These are phyloP conservation scores for Cunninghamia lanceolata DNA, from an alignment of 75 land plant genomes.

Conservation along the genomic window DNA sequence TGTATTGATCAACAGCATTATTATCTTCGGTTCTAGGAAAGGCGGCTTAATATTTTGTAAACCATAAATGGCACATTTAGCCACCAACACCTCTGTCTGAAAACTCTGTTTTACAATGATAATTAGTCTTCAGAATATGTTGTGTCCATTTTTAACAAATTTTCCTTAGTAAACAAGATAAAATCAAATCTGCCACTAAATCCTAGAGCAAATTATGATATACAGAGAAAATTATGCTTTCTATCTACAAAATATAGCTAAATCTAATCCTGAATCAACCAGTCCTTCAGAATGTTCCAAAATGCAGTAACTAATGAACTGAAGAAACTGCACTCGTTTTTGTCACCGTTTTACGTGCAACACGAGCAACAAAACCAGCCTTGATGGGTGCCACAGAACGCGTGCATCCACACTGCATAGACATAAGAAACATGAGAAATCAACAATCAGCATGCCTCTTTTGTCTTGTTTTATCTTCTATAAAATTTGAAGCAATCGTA, in stretches of 20 bases:
- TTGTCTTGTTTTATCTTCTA: background rate
- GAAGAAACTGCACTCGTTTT: too few relatives aligned
- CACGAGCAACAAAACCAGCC: conserved; percentile 89
- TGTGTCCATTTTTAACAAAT: background rate
- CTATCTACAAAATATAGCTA: too few relatives aligned
- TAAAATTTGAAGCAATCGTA: background rate
- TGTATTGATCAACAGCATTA: too few relatives aligned
- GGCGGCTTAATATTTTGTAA: background rate
- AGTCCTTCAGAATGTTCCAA: too few relatives aligned
- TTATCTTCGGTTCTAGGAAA: background rate
- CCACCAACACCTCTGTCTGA: background rate
- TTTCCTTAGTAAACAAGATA: background rate
- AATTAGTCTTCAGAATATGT: background rate
- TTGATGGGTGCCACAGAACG: conserved; percentile 87
- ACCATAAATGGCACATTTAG: too few relatives aligned
- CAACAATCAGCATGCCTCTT: background rate
- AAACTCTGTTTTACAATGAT: too few relatives aligned
- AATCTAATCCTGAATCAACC: too few relatives aligned
- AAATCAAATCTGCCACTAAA: background rate
- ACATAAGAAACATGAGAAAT: background rate
- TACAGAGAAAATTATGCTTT: too few relatives aligned
- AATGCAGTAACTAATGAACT: too few relatives aligned
- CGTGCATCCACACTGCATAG: conserved; percentile 71
- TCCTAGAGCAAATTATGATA: too few relatives aligned
- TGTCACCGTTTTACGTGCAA: conserved; percentile 65